Evolutionary conservation across 192 early-diverging fungal species (phyloP), one percentile per base, ranked within the genome.

Genomic region (Podila epigama): DNA sequence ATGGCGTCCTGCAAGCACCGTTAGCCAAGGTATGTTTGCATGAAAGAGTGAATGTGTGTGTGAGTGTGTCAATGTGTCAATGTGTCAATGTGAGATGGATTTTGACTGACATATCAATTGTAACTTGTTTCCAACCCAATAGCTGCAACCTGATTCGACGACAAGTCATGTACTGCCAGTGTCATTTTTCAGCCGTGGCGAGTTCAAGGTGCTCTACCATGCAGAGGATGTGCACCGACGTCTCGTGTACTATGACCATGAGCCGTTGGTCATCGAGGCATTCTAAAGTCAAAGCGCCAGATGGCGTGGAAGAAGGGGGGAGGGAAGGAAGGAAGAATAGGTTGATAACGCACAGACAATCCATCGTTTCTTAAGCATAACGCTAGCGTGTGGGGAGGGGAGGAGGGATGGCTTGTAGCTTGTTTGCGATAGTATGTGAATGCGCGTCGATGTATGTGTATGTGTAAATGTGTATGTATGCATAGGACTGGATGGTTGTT

Each of bases 161-260:
- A 79, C 70, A n/a, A 79, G 58, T 10, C 81, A 86, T 69, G 53
- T 66, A 10, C 27, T 88, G 15, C 87, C 87, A 0, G 66, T 88
- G 10, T 86, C 83, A 62, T 88, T 86, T 56, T 78, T 85, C 51
- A 83, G 83, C 37, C 69, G 82, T 33, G 87, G 87, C 52, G 73
- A 85, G 53, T 88, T 80, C 63, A 81, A 86, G 61, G 77, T 88
- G 22, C 63, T 88, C 4, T 86, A 85, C 57, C 87, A 88, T 51
- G 84, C 79, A 27, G 83, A 88, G 52, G 85, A 88, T 63, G 83
- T 88, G 22, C 66, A 72, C 56, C 78, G 84, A 10, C 77, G 85
- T 15, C 51, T 81, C 29, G 73, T 84, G 4, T 82, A 82, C 56
- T 86, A 84, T 71, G 87, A 86, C 54, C 80, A 83, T 55, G 85